These are phyloP conservation scores for Colletotrichum horii DNA, from an alignment of 2,329 filamentous ascomycete genomes.

Conservation along the genomic window DNA sequence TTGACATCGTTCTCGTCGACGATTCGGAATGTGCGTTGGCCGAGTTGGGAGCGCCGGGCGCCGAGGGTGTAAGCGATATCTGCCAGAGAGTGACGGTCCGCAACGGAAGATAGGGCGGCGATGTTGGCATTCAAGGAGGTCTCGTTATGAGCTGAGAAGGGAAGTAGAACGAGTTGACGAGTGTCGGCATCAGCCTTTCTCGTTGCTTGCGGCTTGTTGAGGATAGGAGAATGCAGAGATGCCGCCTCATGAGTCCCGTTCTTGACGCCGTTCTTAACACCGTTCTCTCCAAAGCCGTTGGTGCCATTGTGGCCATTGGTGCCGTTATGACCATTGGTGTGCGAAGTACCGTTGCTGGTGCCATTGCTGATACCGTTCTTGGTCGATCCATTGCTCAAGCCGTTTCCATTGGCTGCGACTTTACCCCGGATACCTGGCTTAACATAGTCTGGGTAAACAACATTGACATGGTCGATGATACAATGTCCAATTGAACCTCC, in stretches of 20 bases:
- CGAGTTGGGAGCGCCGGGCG: neutral
- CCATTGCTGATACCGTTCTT: neutral
- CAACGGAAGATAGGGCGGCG: slow-evolving; percentile 1
- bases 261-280: neutral
- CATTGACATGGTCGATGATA: neutral
- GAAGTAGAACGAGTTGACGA: slow-evolving; percentile 24
- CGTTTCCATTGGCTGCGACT: neutral
- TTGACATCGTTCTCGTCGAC: neutral
- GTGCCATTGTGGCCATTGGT: neutral
- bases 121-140: slow-evolving; percentile 23
- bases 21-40: neutral
- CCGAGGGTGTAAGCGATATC: neutral
- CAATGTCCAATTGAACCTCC: neutral
- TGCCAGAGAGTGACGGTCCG: neutral
- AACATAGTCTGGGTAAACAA: neutral
- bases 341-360: neutral
- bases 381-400: neutral
- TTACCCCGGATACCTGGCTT: neutral
- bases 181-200: slow-evolving; percentile 10
- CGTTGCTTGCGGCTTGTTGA: neutral
- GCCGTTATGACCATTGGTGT: neutral
- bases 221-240: neutral
- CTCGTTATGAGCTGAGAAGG: slow-evolving; percentile 27
- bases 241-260: neutral
- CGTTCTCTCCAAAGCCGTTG: neutral